Evolutionary conservation across 768 basidiomycete species (phyloP), one percentile per base, ranked within the genome.

Genomic region (Guyanaporus albipodus): DNA sequence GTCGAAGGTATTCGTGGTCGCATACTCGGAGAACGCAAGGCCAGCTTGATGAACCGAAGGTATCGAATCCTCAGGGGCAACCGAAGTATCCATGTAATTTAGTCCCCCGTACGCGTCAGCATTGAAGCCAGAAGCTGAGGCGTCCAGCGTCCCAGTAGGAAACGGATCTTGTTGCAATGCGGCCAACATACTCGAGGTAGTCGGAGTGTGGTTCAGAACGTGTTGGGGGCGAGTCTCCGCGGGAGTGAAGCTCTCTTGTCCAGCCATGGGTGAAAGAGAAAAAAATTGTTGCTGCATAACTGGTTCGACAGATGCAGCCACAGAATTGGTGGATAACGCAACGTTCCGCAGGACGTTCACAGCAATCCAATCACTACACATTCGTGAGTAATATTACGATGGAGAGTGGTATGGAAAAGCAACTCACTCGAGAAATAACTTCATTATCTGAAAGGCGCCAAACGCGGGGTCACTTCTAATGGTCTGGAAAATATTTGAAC

Each of bases 381-480:
- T 33, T 38, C 22, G 46, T 60, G 38, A 66, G 55, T 42, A 57
- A 47, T 47, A 27, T 17, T 49, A 27, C 27, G 53, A 44, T 43
- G 35, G 46, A 44, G 24, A 47, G 26, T 3, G 21, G 29, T 9
- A n/a, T n/a, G 3, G 38, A 31, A 8, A 26, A 21, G 22, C 24
- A 46, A 78, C 87, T 60, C 55, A 91, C 89, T 93, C 90, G 49
- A 92, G 74, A 77, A 92, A 92, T 57, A 92, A 70, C 66, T 92
- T 92, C 67, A 92, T 63, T 51, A 93, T 91, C 67, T 92, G 91
- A 72, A 92, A 93, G 15, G 91, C 87, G 42, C 91, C 91, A 55
- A 93, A 93, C 4, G 90, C 87, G 43, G 90, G 90, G 67, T 93
- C 90, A 56, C 90, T 92, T 53, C 90, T 83, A 54, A 93, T 92